phyloP scores from a whole-genome alignment of 2,329 filamentous ascomycete genomes.

The Arthroderma sp. region DNA sequence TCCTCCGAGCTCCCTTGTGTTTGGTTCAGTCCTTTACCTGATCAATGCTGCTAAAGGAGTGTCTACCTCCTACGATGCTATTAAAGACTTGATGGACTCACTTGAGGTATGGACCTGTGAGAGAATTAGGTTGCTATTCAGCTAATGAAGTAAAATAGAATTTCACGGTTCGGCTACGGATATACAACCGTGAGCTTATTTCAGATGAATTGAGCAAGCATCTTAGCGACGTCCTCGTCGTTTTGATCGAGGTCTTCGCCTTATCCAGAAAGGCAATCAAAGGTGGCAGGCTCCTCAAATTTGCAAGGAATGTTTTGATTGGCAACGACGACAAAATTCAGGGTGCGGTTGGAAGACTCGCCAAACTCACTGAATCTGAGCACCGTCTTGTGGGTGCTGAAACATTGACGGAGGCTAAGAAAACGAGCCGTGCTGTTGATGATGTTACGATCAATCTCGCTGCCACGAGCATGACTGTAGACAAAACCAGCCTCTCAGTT shows the following conservation, averaged over 20 bases:
- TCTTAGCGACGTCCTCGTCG: conserved; percentile 33
- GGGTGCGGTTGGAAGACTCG: conserved; percentile 31
- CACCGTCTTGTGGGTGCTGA: conserved; percentile 36
- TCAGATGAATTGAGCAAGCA: conserved; percentile 31
- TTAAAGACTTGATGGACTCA: conserved; percentile 35
- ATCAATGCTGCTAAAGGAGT: conserved; percentile 37
- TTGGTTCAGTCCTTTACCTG: conserved; percentile 27
- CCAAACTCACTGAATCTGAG: conserved; percentile 31
- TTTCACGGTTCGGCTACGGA: conserved; percentile 33
- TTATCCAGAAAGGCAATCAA: conserved; percentile 33
- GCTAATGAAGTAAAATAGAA: conserved; percentile 20
- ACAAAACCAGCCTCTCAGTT: neutral
- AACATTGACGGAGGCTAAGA: conserved; percentile 21
- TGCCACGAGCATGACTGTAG: conserved; percentile 5
- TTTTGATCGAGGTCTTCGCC: conserved; percentile 37
- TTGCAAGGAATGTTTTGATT: conserved; percentile 33
- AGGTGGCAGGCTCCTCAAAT: conserved; percentile 30
- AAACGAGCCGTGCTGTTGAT: conserved; percentile 11
- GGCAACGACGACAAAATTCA: conserved; percentile 33
- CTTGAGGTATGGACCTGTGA: conserved; percentile 17
- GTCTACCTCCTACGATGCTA: conserved; percentile 36
- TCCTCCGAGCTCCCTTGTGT: conserved; percentile 33
- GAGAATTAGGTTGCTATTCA: neutral
- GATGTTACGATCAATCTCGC: conserved; percentile 9
- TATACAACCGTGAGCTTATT: conserved; percentile 32